Evolutionary conservation across 208 protist species (phyloP), one percentile per base, ranked within the genome.

Genomic region (Crithidia acanthocephali): DNA sequence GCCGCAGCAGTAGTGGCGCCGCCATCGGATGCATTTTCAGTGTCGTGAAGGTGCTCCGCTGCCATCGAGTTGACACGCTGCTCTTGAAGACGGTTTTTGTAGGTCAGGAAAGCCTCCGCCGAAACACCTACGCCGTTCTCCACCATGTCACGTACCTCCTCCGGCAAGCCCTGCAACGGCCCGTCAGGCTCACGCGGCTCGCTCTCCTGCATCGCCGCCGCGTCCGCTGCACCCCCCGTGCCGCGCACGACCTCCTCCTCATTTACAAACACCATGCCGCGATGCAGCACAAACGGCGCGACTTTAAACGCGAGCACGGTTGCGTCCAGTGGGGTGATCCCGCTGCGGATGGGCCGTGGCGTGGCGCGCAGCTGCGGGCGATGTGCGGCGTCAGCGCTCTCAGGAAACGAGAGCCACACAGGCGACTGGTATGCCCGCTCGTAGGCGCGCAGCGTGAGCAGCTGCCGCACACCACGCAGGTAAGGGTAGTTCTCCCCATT

Each of bases 381-480:
- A 2, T 58, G 18, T 2, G 18, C 0, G 11, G 35, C 33, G 13
- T 23, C 20, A 7, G 0, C 1, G 3, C 4, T 18, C 1, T 37
- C 30, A 11, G 27, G 35, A 44, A 83, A 52, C 13, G 63, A 22
- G 33, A 90, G 57, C 88, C 86, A 94, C 16, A 81, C 22, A 7
- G 62, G 45, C 2, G 82, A 83, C 10, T 47, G 68, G 57, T 92
- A 91, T 25, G 61, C 67, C 22, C 79, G 76, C 66, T 95, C 84
- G 57, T 74, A 86, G 47, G 87, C 85, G 51, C 87, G 85, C 64
- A 93, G 69, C 2, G 75, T 80, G 30, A 92, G 61, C 23, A 85
- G 63, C 64, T 79, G 75, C 20, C 76, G 82, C 8, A 83, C 30
- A 11, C 62, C 53, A 18, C 78, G 70, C 27, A 75, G 48, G 66